Evolutionary conservation across 345 rosid species (phyloP).

Genomic region (Arabidopsis arenosa): DNA sequence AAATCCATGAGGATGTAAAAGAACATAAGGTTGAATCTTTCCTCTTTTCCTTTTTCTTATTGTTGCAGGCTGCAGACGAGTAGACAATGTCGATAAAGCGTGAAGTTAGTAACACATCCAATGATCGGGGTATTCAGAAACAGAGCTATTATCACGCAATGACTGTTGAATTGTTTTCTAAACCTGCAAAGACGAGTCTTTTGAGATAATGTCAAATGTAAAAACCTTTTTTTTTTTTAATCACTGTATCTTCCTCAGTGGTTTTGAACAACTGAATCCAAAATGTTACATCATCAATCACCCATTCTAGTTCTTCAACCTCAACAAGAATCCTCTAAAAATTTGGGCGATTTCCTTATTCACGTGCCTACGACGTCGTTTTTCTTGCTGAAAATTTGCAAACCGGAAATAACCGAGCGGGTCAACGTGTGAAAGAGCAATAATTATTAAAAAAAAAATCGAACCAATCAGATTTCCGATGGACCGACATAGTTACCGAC

Average conservation of each 20-base stretch:
- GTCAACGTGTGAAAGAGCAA: not conserved
- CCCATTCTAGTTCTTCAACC: constrained; percentile 1
- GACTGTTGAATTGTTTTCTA: constrained; percentile 29
- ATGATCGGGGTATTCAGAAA: constrained; percentile 8
- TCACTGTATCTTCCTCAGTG: not conserved
- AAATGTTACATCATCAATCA: not conserved
- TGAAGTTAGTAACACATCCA: constrained; percentile 18
- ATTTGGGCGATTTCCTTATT: not conserved
- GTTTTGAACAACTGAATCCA: not conserved
- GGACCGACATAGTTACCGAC: constrained; percentile 39
- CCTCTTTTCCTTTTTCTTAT: not conserved
- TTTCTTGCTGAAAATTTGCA: not conserved
- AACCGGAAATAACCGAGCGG: constrained; percentile 22
- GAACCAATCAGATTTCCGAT: constrained; percentile 27
- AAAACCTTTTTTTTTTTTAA: not conserved
- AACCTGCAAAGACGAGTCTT: constrained; percentile 7
- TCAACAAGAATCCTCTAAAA: too few relatives aligned
- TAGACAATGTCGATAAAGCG: not conserved
- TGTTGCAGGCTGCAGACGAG: constrained; percentile 34
- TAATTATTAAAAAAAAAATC: not conserved
- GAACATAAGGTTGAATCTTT: not conserved
- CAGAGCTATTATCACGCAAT: constrained; percentile 4
- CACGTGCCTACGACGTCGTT: not conserved
- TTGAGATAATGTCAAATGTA: constrained; percentile 9
- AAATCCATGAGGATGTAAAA: not conserved